phyloP scores from a whole-genome alignment of 2,329 filamentous ascomycete genomes.

The Beauveria medogensis region DNA sequence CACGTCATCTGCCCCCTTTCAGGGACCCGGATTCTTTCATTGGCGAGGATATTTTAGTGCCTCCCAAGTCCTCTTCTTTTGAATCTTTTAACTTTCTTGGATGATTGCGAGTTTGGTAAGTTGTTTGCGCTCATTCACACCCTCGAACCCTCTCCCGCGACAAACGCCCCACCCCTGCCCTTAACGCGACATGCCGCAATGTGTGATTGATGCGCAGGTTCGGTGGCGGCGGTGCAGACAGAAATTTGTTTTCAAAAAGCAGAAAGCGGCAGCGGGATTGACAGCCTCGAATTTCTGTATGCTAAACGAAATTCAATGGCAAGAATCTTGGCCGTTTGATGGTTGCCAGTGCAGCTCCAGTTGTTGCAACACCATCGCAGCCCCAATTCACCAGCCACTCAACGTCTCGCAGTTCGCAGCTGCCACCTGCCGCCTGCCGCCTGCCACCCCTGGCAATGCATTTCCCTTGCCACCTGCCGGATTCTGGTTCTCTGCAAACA shows the following conservation, averaged over 20 bases:
- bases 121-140: background rate
- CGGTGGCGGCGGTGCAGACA: background rate
- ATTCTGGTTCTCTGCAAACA: background rate
- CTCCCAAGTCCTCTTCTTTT: background rate
- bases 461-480: constrained; percentile 2
- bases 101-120: constrained; percentile 6
- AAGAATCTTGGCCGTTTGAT: background rate
- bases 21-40: background rate
- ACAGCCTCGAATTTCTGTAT: no score
- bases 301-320: background rate
- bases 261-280: background rate
- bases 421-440: background rate
- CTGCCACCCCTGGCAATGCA: background rate
- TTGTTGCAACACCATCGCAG: background rate
- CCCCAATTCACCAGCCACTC: constrained; percentile 3
- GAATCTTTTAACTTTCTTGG: background rate
- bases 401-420: constrained; percentile 4
- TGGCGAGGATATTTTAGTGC: background rate
- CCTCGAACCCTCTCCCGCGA: background rate
- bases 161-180: background rate
- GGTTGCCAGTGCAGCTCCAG: background rate
- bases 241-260: background rate
- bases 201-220: background rate
- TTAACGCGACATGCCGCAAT: background rate
- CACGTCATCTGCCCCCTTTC: background rate